These are phyloP conservation scores for Sequoiadendron giganteum DNA, from an alignment of 75 land plant genomes.

Conservation along the genomic window DNA sequence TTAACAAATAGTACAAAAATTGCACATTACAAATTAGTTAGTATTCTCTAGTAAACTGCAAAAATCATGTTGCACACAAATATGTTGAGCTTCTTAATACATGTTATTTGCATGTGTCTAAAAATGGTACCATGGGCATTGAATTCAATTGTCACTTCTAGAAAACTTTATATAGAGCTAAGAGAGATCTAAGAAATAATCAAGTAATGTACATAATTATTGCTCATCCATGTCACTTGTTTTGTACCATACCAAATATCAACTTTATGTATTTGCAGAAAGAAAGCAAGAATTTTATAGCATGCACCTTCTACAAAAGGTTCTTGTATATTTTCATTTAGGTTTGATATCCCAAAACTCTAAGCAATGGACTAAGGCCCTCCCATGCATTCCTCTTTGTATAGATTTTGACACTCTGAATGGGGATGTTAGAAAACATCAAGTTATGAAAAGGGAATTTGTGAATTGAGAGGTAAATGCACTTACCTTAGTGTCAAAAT, in stretches of 20 bases:
- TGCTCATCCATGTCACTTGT: constrained; percentile 66
- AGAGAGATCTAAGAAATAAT: background rate
- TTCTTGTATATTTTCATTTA: background rate
- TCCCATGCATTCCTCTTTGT: no score
- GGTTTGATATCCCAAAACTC: background rate
- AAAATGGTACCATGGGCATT: no score
- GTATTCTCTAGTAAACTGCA: no score
- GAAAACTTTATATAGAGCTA: background rate
- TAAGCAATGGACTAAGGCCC: background rate
- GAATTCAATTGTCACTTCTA: background rate
- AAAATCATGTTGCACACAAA: no score
- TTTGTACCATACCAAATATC: constrained; percentile 81
- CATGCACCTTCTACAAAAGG: background rate
- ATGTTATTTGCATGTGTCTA: no score
- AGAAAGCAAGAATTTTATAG: background rate
- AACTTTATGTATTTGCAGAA: constrained; percentile 78
- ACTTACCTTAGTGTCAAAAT: constrained; percentile 88
- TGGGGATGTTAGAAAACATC: background rate
- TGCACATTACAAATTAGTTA: background rate
- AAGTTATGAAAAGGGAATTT: background rate
- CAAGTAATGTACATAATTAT: constrained; percentile 6
- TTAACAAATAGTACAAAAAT: background rate
- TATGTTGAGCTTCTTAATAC: no score
- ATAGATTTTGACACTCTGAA: background rate
- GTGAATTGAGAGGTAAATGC: background rate